phyloP scores from a whole-genome alignment of 225 moss, liverwort and hornwort species.

The Physcomitrium patens region DNA sequence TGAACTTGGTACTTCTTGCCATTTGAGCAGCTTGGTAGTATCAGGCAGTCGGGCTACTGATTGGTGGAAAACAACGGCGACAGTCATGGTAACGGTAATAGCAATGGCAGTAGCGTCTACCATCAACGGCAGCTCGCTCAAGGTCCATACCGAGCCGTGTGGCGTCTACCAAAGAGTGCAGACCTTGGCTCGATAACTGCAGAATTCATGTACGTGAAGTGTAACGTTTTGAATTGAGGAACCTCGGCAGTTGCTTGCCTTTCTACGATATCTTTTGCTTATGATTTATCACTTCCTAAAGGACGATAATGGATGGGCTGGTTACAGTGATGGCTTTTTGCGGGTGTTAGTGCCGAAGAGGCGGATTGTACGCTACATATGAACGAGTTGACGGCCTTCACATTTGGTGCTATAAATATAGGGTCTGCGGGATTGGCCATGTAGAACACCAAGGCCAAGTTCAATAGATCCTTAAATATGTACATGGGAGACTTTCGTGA shows the following conservation, averaged over 20 bases:
- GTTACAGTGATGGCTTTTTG: constrained; percentile 84
- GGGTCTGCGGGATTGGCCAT: constrained; percentile 10
- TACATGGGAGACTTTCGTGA: constrained; percentile 23
- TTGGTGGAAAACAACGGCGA: constrained; percentile 82
- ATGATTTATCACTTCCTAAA: neutral
- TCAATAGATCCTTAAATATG: constrained; percentile 20
- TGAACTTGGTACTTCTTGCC: constrained; percentile 17
- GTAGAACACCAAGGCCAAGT: constrained; percentile 14
- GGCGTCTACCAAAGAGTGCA: constrained; percentile 85
- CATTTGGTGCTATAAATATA: constrained; percentile 20
- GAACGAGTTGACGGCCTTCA: constrained; percentile 27
- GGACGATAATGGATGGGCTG: constrained; percentile 11
- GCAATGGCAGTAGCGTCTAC: constrained; percentile 61
- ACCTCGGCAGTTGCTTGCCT: neutral
- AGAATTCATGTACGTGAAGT: constrained; percentile 74
- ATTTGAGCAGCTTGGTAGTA: constrained; percentile 75
- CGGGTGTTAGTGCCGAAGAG: constrained; percentile 81
- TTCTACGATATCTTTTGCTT: neutral
- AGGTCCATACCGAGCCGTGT: constrained; percentile 91
- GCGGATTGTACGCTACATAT: constrained; percentile 73
- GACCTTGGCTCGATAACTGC: constrained; percentile 72
- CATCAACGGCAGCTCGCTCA: constrained; percentile 90
- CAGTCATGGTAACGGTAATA: constrained; percentile 36
- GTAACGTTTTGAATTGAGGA: neutral
- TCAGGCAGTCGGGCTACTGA: constrained; percentile 88